Base-by-base conservation (phyloP, 768 basidiomycete species). In the Cyclocybe aegerita region DNA sequence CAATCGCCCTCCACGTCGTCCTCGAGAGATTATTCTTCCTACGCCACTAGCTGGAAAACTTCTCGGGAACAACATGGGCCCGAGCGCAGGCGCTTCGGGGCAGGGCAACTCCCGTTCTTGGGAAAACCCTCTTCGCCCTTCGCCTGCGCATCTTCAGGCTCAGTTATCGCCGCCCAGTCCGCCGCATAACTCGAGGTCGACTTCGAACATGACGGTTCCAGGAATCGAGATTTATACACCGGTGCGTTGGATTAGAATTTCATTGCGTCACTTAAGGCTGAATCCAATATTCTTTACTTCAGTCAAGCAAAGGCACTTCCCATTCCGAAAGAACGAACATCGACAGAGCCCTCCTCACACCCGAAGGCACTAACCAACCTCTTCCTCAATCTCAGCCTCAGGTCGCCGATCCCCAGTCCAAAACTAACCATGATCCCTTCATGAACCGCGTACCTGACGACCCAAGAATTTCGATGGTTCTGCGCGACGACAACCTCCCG, bases 171-270 rank as follows among this genome's bases (percentile, higher is more conserved):
- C 23, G 23, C 23, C 23, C 23, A 23, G 23, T 23, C 23, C 23
- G 23, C 23, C 23, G 23, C 23, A 23, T 23, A 23, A 23, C 4
- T 23, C 23, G 6, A 41, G 55, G 48, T 53, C 48, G 6, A 29
- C 29, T 16, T 56, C 75, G 0, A 62, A 62, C 31, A 57, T 60
- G 11, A 70, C 67, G 35, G 66, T 78, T 14, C 73, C 71, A 3
- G 65, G 68, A 34, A 80, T 79, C 46, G 54, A 72, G 34, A 68
- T 80, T 30, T 70, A 77, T 60, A 70, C 79, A 11, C 79, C 79
- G 9, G 79, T 79, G 56, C 31, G 72, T 63, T 15, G 30, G 15
- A n/a, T 44, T 17, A n/a, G 9, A 49, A n/a, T n/a, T 17, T 42
- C 23, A 3, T 33, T 39, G 29, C 29, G 36, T 46, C 11, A 32